Evolutionary conservation across 305 asterid genomes (phyloP), one percentile per base, ranked within the genome.

Genomic region (Withania somnifera): DNA sequence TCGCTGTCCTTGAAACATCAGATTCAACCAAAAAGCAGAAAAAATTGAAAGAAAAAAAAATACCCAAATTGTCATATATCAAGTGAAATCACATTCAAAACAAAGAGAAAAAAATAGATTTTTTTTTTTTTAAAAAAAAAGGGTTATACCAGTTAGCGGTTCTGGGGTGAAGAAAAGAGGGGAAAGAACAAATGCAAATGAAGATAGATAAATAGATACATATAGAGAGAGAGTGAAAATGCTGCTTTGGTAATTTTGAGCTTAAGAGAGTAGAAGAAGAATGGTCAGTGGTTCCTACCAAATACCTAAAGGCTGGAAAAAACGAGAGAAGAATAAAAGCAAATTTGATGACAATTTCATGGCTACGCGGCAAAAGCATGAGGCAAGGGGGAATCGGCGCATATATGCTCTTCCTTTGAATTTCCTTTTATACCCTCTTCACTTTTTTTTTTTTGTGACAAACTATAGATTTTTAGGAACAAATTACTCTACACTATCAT

Each of bases 341-440:
- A 63, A 40, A 22, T 68, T 19, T 75, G 84, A 40, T 36, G 69
- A 13, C 54, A 78, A 36, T 57, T 57, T 73, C 60, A 77, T 69
- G 38, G 2, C 10, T 47, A 68, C 63, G 85, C 85, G 85, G 85
- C 85, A 82, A 82, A 78, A 22, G 83, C 78, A 82, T 22, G 66
- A 66, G 77, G 52, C 45, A 2, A 14, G 34, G 7, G 34, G 1
- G 17, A 14, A 13, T 8, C 1, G 68, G 40, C 9, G 22, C 2
- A 79, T 42, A 79, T 56, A 79, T 61, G 54, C 53, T 38, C 3
- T 45, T 14, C 2, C 42, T 56, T 78, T 34, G 6, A 71, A 71
- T 13, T 71, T 42, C 7, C 24, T 73, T 73, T 47, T 73, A 45
- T 71, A 45, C 15, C 79, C 40, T 4, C 40, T 36, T 4, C 6